Evolutionary conservation across 768 basidiomycete species (phyloP), one percentile per base, ranked within the genome.

Genomic region (Chalciporus sphaerocephalus): DNA sequence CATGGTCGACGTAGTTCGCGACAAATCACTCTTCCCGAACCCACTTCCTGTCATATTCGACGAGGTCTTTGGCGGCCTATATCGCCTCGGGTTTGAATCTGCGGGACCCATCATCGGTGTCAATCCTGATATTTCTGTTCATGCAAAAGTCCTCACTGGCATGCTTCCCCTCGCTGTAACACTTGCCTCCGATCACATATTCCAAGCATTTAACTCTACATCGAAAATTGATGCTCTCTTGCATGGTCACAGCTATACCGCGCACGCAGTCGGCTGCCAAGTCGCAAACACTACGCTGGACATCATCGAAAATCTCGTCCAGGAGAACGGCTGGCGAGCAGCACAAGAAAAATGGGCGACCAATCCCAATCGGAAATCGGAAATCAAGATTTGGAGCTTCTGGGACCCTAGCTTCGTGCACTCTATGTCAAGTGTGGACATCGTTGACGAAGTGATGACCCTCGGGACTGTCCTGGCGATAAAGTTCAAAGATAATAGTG

Each of bases 181-280:
- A 1, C 74, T 98, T 24, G 85, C 95, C 2, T 81, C 81, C 3
- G 75, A 87, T 50, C 74, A 76, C 4, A 81, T 97, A 27, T 98
- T 93, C 71, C 63, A 76, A 17, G 81, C 87, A 1, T 97, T 97
- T 68, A 66, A 77, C 28, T 78, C 88, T 25, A 74, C 78, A 25
- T 74, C 73, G 27, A 97, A 97, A 64, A 76, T 74, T n/a, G 80
- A 88, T 50, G 92, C 95, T 13, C 70, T 98, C 12, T 70, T 97
- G 2, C 95, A 98, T 50, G 95, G 95, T 0, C 95, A 98, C 63
- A 92, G 88, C 46, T 98, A 98, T 64, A 96, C 92, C 0, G 95
- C 95, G 3, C 90, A 96, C 61, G 80, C 95, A 0, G 75, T 96
- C 30, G 95, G 92, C 1, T 97, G 95, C 65, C 85, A 88, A 51